Percentiles rank a stretch among this genome's conserved stretches.
These are phyloP conservation scores for Akanthomyces muscarius DNA, from an alignment of 2,329 filamentous ascomycete species.

Conservation along the genomic window DNA sequence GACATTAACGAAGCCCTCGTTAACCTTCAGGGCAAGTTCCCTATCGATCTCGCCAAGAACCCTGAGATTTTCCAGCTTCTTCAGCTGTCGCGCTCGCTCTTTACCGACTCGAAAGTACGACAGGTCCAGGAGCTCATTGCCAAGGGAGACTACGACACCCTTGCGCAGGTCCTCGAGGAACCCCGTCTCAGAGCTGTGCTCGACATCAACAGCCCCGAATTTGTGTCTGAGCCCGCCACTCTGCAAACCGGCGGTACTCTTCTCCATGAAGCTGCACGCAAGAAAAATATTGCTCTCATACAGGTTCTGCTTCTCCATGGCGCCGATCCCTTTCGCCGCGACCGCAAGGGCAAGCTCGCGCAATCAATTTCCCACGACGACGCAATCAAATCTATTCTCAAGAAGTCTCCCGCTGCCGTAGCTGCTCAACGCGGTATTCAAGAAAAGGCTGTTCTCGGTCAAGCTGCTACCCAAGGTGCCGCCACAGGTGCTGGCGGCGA, in stretches of 20 bases:
- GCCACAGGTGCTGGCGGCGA: slow-evolving; percentile 53
- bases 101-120: slow-evolving; percentile 79
- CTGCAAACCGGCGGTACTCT: slow-evolving; percentile 83
- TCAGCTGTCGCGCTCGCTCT: slow-evolving; percentile 84
- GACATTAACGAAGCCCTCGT: slow-evolving; percentile 83
- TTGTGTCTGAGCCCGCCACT: slow-evolving; percentile 75
- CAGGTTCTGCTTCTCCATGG: slow-evolving; percentile 89
- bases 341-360: slow-evolving; percentile 90
- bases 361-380: slow-evolving; percentile 98
- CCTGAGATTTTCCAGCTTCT: slow-evolving; percentile 95
- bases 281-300: slow-evolving; percentile 80
- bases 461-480: slow-evolving; percentile 54
- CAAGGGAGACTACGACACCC: slow-evolving; percentile 66
- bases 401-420: slow-evolving; percentile 89
- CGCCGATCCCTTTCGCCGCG: slow-evolving; percentile 90
- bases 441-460: slow-evolving; percentile 91
- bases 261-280: slow-evolving; percentile 83
- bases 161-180: slow-evolving; percentile 80
- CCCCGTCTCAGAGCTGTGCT: slow-evolving; percentile 78
- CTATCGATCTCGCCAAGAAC: slow-evolving; percentile 83
- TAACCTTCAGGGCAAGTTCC: slow-evolving; percentile 79
- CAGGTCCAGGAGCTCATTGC: slow-evolving; percentile 78
- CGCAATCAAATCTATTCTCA: slow-evolving; percentile 78
- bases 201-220: slow-evolving; percentile 88
- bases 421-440: slow-evolving; percentile 94